Conservation (phyloP, 331 rosid genomes). For the Phaseolus coccineus region DNA sequence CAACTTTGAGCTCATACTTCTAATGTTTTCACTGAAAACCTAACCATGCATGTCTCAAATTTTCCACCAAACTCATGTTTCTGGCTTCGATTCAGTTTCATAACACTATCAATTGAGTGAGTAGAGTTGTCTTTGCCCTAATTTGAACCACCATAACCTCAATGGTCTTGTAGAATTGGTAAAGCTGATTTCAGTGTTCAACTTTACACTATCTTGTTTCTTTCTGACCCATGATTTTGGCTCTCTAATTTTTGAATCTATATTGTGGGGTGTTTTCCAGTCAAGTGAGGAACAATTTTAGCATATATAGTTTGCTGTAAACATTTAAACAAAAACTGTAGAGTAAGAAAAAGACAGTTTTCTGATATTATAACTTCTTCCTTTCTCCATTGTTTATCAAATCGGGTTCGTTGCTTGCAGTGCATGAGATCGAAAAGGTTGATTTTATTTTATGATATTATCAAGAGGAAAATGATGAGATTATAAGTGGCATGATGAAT, state of each 20-base stretch:
- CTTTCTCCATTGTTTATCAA: slow-evolving; percentile 16
- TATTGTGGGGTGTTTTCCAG: neutral
- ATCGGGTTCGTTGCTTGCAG: neutral
- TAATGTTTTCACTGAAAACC: slow-evolving; percentile 31
- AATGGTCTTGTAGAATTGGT: slow-evolving; percentile 13
- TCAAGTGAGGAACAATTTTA: neutral
- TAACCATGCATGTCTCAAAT: slow-evolving; percentile 19
- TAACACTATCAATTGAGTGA: slow-evolving; percentile 15
- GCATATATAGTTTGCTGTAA: neutral
- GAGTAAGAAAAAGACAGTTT: neutral
- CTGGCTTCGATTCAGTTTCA: slow-evolving; percentile 33
- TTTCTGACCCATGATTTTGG: neutral
- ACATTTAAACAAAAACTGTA: neutral
- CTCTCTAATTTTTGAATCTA: slow-evolving; percentile 5
- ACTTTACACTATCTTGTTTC: neutral
- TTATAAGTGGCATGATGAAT: slow-evolving; percentile 50
- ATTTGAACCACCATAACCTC: neutral
- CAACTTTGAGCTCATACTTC: slow-evolving; percentile 26
- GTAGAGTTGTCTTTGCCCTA: slow-evolving; percentile 40
- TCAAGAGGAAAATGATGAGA: slow-evolving; percentile 6
- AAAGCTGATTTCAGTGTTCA: slow-evolving; percentile 7
- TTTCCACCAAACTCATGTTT: neutral
- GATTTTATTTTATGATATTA: neutral
- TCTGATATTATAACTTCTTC: neutral
- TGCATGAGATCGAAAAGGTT: slow-evolving; percentile 22